Evolutionary conservation across 805 yeast species (phyloP).

Genomic region (Candida chauliodis): DNA sequence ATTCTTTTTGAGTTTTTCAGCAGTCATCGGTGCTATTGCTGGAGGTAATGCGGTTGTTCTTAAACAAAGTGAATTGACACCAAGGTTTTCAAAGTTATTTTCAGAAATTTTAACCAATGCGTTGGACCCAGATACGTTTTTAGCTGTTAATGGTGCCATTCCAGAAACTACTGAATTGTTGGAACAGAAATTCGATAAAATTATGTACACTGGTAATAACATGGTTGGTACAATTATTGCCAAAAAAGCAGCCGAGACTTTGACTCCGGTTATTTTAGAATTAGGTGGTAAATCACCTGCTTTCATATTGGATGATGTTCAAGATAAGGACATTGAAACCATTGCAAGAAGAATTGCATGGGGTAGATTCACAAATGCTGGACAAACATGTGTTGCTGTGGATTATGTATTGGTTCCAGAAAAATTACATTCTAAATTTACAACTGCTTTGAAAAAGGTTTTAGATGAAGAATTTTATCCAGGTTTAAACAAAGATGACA

Average conservation of each 20-base stretch:
- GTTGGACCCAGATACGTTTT: constrained; percentile 52
- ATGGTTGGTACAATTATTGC: constrained; percentile 76
- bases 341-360: constrained; percentile 63
- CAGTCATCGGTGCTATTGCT: constrained; percentile 76
- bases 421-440: constrained; percentile 49
- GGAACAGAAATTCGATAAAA: constrained; percentile 69
- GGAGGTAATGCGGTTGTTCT: constrained; percentile 79
- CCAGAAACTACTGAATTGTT: constrained; percentile 59
- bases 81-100: constrained; percentile 54
- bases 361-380: constrained; percentile 77
- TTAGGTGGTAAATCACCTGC: constrained; percentile 92
- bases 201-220: constrained; percentile 82
- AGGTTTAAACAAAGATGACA: constrained; percentile 10
- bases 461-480: constrained; percentile 45
- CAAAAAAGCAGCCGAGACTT: constrained; percentile 70
- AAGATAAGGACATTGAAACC: constrained; percentile 37
- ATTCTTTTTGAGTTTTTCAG: constrained; percentile 53
- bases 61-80: constrained; percentile 73
- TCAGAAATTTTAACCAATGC: constrained; percentile 50
- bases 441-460: constrained; percentile 36
- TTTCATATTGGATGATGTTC: constrained; percentile 53
- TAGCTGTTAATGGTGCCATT: constrained; percentile 69
- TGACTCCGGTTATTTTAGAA: constrained; percentile 79
- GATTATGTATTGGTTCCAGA: constrained; percentile 74
- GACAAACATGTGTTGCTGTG: constrained; percentile 89